These are phyloP conservation scores for Fusarium burgessii DNA, from an alignment of 2,329 filamentous ascomycete genomes.

Conservation along the genomic window DNA sequence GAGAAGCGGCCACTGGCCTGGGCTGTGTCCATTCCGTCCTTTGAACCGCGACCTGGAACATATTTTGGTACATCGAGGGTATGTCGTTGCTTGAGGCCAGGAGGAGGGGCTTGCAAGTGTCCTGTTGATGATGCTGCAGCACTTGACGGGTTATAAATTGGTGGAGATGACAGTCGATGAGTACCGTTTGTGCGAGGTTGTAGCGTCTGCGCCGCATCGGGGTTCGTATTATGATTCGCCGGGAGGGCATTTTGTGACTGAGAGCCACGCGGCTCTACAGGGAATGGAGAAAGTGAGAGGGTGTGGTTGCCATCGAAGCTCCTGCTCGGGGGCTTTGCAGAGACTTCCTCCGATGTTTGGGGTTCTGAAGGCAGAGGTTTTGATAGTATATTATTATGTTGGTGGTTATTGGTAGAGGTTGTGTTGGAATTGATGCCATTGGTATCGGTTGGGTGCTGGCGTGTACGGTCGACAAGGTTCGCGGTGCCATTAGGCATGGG, in stretches of 20 bases:
- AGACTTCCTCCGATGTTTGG: conserved; percentile 22
- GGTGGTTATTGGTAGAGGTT: conserved; percentile 24
- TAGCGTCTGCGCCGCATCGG: conserved; percentile 46
- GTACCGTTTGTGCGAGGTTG: conserved; percentile 49
- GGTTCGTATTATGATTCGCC: conserved; percentile 41
- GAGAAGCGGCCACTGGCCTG: conserved; percentile 86
- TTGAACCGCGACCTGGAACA: conserved; percentile 74
- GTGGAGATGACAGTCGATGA: conserved; percentile 75
- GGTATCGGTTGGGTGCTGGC: conserved; percentile 28
- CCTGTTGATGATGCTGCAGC: conserved; percentile 61
- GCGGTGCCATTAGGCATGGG: conserved; percentile 46
- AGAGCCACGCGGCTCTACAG: conserved; percentile 32
- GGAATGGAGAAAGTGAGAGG: conserved; percentile 20
- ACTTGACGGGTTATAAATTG: conserved; percentile 62
- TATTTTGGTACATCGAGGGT: conserved; percentile 87
- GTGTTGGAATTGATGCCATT: conserved; percentile 36
- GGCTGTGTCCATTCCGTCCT: conserved; percentile 75
- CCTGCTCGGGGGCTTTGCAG: conserved; percentile 30
- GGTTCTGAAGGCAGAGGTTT: conserved; percentile 44
- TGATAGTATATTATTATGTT: conserved; percentile 30
- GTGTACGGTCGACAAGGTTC: conserved; percentile 49
- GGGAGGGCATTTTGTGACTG: conserved; percentile 33
- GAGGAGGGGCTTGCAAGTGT: conserved; percentile 60
- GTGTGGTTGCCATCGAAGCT: conserved; percentile 28
- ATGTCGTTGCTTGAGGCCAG: conserved; percentile 81